Conservation (phyloP, 164 flowering plant genomes). For the Aristolochia californica region DNA sequence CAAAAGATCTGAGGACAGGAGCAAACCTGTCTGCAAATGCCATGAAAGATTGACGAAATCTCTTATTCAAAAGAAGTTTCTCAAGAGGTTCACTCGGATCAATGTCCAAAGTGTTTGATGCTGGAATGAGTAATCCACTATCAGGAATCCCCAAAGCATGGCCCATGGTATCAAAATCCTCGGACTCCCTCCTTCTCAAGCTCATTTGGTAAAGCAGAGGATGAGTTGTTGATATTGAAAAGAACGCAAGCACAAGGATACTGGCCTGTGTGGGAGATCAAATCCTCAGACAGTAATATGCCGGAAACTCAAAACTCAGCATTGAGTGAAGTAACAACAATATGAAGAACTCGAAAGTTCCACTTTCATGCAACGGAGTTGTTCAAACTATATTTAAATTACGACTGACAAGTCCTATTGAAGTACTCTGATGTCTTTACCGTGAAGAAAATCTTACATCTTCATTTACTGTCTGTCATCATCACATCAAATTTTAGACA, state of each 20-base stretch:
- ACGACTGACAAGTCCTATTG: too few species aligned
- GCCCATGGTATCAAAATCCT: constrained; percentile 49
- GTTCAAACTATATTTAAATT: not conserved
- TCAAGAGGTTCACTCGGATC: constrained; percentile 66
- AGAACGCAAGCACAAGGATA: constrained; percentile 57
- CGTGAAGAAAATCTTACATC: too few species aligned
- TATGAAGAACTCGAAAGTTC: too few species aligned
- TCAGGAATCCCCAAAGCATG: constrained; percentile 72
- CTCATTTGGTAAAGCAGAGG: constrained; percentile 78
- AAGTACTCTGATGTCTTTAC: too few species aligned
- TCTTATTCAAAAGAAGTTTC: constrained; percentile 63
- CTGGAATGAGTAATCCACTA: constrained; percentile 39
- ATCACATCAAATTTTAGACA: too few species aligned
- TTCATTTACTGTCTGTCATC: too few species aligned
- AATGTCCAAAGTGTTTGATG: constrained; percentile 19
- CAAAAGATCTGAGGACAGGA: not conserved
- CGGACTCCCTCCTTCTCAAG: constrained; percentile 47
- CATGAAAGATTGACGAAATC: constrained; percentile 71
- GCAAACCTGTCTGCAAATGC: constrained; percentile 77
- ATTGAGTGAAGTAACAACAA: too few species aligned
- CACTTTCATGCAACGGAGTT: not conserved
- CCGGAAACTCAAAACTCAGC: constrained; percentile 3
- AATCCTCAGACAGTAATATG: constrained; percentile 4
- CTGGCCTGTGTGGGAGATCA: constrained; percentile 42
- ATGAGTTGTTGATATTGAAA: constrained; percentile 67